Conservation (phyloP, 805 yeast species). For the Wickerhamiella azyma region DNA sequence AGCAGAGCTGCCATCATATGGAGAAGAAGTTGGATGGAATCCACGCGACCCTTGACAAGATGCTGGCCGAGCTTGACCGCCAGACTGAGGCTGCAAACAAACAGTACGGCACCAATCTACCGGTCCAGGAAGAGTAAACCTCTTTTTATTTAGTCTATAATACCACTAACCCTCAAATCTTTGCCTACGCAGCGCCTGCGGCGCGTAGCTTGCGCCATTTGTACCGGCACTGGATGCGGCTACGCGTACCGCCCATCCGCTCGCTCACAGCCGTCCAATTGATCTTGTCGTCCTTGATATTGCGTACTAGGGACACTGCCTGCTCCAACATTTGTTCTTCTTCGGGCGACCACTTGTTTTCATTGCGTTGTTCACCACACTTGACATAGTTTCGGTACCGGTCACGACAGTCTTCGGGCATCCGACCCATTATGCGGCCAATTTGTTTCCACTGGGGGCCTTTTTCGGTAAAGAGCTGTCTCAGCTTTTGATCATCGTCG, state of each 20-base stretch:
- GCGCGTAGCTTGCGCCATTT: slow-evolving; percentile 68
- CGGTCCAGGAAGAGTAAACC: neutral
- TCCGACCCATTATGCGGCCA: slow-evolving; percentile 67
- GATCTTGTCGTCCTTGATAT: slow-evolving; percentile 29
- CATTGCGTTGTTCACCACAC: slow-evolving; percentile 66
- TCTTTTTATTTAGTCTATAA: neutral
- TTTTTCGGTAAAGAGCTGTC: slow-evolving; percentile 45
- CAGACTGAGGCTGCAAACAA: slow-evolving; percentile 7
- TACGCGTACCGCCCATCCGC: slow-evolving; percentile 73
- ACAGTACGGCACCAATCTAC: neutral
- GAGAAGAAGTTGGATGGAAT: slow-evolving; percentile 16
- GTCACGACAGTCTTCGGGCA: slow-evolving; percentile 98
- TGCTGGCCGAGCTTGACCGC: slow-evolving; percentile 11
- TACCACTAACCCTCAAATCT: no score
- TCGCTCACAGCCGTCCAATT: slow-evolving; percentile 93
- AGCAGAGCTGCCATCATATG: slow-evolving; percentile 15
- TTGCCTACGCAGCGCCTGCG: no score
- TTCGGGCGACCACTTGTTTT: slow-evolving; percentile 63
- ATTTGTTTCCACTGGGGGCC: slow-evolving; percentile 83
- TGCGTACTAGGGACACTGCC: slow-evolving; percentile 38
- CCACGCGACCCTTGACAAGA: slow-evolving; percentile 15
- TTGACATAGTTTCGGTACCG: slow-evolving; percentile 92
- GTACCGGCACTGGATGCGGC: slow-evolving; percentile 88
- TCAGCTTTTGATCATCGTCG: slow-evolving; percentile 61
- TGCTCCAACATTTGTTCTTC: slow-evolving; percentile 52